Percentiles rank a stretch among this genome's conserved stretches.
Evolutionary conservation across 176 grass and related monocot genomes (phyloP).

Genomic region (Carex parvula): DNA sequence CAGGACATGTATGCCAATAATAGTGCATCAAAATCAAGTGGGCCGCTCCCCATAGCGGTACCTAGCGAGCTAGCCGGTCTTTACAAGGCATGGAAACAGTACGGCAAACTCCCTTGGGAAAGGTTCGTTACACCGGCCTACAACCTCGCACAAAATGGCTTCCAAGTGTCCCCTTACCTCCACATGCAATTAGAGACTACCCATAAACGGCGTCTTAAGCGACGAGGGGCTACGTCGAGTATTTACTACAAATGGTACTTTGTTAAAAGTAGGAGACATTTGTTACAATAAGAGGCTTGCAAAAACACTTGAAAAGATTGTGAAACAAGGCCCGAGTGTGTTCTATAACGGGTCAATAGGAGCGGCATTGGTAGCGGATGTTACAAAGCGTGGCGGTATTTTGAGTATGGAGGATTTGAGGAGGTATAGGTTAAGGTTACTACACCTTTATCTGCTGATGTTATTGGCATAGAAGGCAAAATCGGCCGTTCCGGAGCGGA

Average conservation of each 20-base stretch:
- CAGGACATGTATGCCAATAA: constrained; percentile 90
- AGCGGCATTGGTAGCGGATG: constrained; percentile 41
- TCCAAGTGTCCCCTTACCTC: constrained; percentile 73
- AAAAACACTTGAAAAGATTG: constrained; percentile 44
- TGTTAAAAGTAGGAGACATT: constrained; percentile 51
- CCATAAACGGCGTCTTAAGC: constrained; percentile 45
- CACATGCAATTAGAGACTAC: constrained; percentile 63
- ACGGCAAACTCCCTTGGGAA: constrained; percentile 80
- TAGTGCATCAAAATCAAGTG: constrained; percentile 46
- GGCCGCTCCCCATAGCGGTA: constrained; percentile 66
- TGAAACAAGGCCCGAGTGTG: constrained; percentile 38
- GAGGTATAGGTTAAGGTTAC: constrained; percentile 63
- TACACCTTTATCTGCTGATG: constrained; percentile 35
- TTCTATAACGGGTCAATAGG: constrained; percentile 62
- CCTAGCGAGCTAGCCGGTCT: constrained; percentile 71
- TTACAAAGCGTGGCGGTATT: constrained; percentile 56
- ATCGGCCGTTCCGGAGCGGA: too few species aligned
- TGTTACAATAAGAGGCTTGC: constrained; percentile 58
- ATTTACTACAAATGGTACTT: constrained; percentile 47
- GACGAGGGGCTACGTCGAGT: constrained; percentile 43
- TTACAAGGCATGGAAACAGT: constrained; percentile 62
- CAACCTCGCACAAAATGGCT: constrained; percentile 47
- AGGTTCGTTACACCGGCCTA: constrained; percentile 51
- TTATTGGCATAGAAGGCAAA: too few species aligned
- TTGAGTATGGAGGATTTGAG: constrained; percentile 55